Base-by-base conservation (phyloP, 1,284 basidiomycete genomes). In the Melanopsichium pennsylvanicum region DNA sequence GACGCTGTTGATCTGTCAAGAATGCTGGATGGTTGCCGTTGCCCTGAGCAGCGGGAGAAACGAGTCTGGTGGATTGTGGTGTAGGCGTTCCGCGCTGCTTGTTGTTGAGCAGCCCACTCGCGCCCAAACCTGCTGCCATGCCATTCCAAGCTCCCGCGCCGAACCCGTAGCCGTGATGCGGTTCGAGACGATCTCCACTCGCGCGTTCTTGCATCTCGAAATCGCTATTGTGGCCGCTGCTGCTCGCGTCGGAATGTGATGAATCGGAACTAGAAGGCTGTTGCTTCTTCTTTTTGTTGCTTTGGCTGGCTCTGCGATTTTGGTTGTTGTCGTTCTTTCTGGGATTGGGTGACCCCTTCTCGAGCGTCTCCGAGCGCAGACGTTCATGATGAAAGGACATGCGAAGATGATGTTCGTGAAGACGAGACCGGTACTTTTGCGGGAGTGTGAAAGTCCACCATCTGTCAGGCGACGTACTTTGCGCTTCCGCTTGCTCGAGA, bases 381-480 rank as follows among this genome's bases (percentile, higher is more conserved):
- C 64, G 34, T 34, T 68, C 46, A 19, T 69, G 42, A 9, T 72
- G 60, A n/a, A 62, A 61, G 4, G 64, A 49, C 60, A 68, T 72
- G 31, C 59, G 63, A 8, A 72, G 52, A 40, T 71, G 64, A 32
- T 73, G 71, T 43, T 74, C 68, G 35, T 70, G 66, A 31, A 76
- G 39, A 5, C 72, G 62, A 7, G 59, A 57, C 6, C 72, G 61
- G 31, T 74, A 72, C 45, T 75, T 74, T 35, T 70, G 55, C 1
- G 75, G 75, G 22, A 76, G 49, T 1, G 75, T 72, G 38, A 78
- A 76, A 4, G 72, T 69, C 74, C 74, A 74, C 74, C 75, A 67
- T 15, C 63, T 48, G 13, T 68, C 70, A 11, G 64, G 70, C 6
- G 57, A 47, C 4, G 44, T 54, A 23, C 54, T 60, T 16, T 59